Base-by-base conservation (phyloP, 2,329 filamentous ascomycete genomes). In the Curvularia sp. region DNA sequence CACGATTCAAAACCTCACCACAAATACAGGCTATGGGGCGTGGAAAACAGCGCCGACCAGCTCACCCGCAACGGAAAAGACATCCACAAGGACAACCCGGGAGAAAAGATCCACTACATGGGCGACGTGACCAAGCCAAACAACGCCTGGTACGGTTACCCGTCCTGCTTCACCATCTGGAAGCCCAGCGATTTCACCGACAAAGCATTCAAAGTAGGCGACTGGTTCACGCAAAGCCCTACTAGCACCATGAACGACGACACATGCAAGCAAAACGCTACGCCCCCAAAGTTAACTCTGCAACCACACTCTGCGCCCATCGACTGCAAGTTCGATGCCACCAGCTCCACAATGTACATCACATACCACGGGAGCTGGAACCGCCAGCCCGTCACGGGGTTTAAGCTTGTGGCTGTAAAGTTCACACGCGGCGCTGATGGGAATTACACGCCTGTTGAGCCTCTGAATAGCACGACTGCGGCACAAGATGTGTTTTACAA, bases 291-390 rank as follows among this genome's bases (percentile, higher is more conserved):
- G 1, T 77, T 92, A 22, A 85, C 66, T 0, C 83, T 88, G 68
- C 79, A 84, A 56, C 85, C 89, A 0, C 90, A 93, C 74, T 88
- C 84, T 61, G 89, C 89, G 0, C 90, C 90, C 0, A 80, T 92
- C 2, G 88, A 91, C 64, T 85, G 91, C 70, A 85, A 86, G 59
- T 92, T 92, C 77, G 80, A 84, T 63, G 67, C 80, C 38, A 85
- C 83, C 39, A 83, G 80, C 20, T 80, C 79, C 1, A 78, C 79
- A 10, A 88, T 88, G 3, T 92, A 85, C 72, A 78, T 93, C 28
- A 82, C 85, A 0, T 91, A 91, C 77, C 89, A 91, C 72, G 89
- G 89, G 9, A 88, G 84, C 72, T 91, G 89, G 87, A 78, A 85
- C 66, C 74, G 82, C n/a, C 66, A 72, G 9, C 68, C 75, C 2